These are phyloP conservation scores for Xerocomus brunneocitrinus DNA, from an alignment of 768 basidiomycete species.

Conservation along the genomic window DNA sequence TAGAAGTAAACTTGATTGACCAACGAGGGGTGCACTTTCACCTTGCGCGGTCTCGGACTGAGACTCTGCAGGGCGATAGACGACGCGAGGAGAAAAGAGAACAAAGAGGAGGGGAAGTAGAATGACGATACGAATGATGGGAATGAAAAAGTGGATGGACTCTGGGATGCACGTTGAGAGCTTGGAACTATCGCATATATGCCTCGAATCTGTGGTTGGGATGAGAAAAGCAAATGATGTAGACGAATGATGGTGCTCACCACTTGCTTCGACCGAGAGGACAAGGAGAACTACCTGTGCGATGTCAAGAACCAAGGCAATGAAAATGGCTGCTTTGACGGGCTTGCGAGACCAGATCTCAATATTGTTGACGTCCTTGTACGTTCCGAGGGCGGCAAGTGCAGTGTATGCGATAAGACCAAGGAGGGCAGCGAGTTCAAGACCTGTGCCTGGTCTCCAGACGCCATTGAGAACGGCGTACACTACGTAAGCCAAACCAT, in stretches of 20 bases:
- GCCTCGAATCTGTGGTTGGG: slow-evolving; percentile 12
- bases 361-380: slow-evolving; percentile 71
- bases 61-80: slow-evolving; percentile 42
- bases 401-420: slow-evolving; percentile 69
- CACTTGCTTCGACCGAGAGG: slow-evolving; percentile 34
- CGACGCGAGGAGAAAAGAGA: slow-evolving; percentile 58
- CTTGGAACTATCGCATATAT: slow-evolving; percentile 20
- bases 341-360: slow-evolving; percentile 62
- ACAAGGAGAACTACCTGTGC: slow-evolving; percentile 53
- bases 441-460: slow-evolving; percentile 62
- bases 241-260: slow-evolving; percentile 22
- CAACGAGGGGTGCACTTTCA: slow-evolving; percentile 26
- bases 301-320: slow-evolving; percentile 57
- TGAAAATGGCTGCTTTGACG: slow-evolving; percentile 49
- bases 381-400: slow-evolving; percentile 70
- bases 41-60: slow-evolving; percentile 16
- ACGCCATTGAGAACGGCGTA: slow-evolving; percentile 58
- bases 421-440: slow-evolving; percentile 62
- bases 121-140: slow-evolving; percentile 61
- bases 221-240: neutral
- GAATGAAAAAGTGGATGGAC: slow-evolving; percentile 51
- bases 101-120: slow-evolving; percentile 56
- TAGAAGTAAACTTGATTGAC: slow-evolving; percentile 49
- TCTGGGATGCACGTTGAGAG: slow-evolving; percentile 28
- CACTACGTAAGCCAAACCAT: slow-evolving; percentile 69